A percentile compares a stretch with the other conserved stretches of the same genome.
Conservation (phyloP, 1,139 yeast species). For the Kurtzmaniella quercitrusa region DNA sequence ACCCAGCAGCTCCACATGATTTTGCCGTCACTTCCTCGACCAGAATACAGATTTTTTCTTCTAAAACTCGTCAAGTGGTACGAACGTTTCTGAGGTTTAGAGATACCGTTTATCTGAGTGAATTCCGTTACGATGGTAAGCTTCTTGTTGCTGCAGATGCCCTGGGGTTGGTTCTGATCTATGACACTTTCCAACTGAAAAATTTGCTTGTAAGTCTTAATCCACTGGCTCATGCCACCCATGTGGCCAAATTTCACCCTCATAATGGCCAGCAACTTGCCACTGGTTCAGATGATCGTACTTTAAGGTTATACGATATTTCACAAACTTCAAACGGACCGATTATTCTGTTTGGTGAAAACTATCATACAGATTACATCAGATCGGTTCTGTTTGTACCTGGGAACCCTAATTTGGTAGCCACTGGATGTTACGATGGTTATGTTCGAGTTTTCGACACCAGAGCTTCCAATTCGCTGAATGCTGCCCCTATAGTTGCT, state of each 20-base stretch:
- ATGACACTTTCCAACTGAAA: conserved; percentile 76
- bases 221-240: conserved; percentile 85
- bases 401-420: conserved; percentile 63
- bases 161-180: conserved; percentile 78
- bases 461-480: conserved; percentile 51
- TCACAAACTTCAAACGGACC: conserved; percentile 68
- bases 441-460: conserved; percentile 82
- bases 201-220: conserved; percentile 72
- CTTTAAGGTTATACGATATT: conserved; percentile 84
- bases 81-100: conserved; percentile 89
- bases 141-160: conserved; percentile 86
- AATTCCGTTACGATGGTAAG: conserved; percentile 78
- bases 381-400: conserved; percentile 81
- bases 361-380: conserved; percentile 79
- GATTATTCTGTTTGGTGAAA: conserved; percentile 58
- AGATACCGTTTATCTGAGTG: conserved; percentile 85
- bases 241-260: conserved; percentile 91
- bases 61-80: conserved; percentile 86
- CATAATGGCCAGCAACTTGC: conserved; percentile 64
- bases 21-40: conserved; percentile 93
- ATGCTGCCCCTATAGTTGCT: conserved; percentile 28
- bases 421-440: conserved; percentile 96
- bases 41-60: conserved; percentile 84
- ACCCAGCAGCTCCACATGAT: conserved; percentile 83
- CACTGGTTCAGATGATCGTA: conserved; percentile 89